Base-by-base conservation (phyloP, 2,329 filamentous ascomycete genomes). In the Fusarium temperatum region DNA sequence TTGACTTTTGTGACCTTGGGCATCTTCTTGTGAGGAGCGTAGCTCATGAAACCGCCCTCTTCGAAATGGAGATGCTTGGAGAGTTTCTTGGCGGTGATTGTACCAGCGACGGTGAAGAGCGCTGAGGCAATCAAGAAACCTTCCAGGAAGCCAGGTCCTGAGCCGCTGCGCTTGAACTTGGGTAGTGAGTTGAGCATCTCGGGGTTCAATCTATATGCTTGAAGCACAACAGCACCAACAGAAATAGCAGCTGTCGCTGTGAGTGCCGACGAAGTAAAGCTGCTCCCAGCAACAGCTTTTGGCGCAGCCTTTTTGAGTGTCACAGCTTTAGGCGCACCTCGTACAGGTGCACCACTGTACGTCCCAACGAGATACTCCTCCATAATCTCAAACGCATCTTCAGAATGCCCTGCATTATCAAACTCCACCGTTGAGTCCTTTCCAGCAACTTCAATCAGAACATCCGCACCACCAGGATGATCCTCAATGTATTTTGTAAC, bases 371-470 rank as follows among this genome's bases (percentile, higher is more conserved):
- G 72, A 60, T 80, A 84, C 18, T 78, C 67, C 5, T 78, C 79
- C 80, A 87, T 83, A 53, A 85, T 83, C 44, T 85, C 84, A 57
- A 77, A 80, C 6, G 85, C 85, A 63, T 87, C 86, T 30, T 94
- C 92, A 53, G 92, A 94, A 85, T 97, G 94, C 50, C 94, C 94
- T 42, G 94, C 93, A 78, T 95, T 92, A 83, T 96, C 93, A 78
- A 95, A 96, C 47, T 90, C 92, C 80, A 94, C 91, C 48, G 92
- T 94, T 54, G 92, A 91, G 83, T 96, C 93, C 76, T 91, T 91
- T 65, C 94, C 94, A 75, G 88, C 93, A 35, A 94, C 91, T 72
- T 96, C 94, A 67, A 94, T 86, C 45, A 96, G 86, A 68, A 95
- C 89, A 79, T 95, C 93, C 78, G 92, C 90, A 80, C 94, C 94